Evolutionary conservation across 2,329 filamentous ascomycete genomes (phyloP).

Genomic region (Emmonsiellopsis sp.): DNA sequence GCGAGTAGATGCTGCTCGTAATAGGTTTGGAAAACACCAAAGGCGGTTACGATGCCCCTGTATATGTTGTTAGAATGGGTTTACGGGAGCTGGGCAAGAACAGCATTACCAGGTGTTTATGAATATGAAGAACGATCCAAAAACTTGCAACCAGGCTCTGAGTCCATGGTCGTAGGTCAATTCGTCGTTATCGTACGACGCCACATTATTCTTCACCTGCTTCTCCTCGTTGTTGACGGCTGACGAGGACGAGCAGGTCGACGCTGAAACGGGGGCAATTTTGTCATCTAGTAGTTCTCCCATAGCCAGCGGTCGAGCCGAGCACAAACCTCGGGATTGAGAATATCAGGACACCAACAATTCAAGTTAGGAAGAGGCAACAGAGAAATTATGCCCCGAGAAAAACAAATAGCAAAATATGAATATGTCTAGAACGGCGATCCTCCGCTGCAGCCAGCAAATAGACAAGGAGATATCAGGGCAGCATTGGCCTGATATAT

Average conservation of each 20-base stretch:
- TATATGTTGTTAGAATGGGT: not conserved
- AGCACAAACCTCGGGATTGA: not conserved
- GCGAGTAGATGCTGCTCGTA: conserved; percentile 38
- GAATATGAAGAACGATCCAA: conserved; percentile 37
- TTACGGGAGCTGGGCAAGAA: conserved; percentile 1
- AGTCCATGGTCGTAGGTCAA: conserved; percentile 13
- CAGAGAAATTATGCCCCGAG: not conserved
- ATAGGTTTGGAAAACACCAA: conserved; percentile 46
- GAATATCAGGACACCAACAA: not conserved
- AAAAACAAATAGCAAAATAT: not conserved
- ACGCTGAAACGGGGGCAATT: not conserved
- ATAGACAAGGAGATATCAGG: too few relatives aligned
- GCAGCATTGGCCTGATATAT: too few relatives aligned
- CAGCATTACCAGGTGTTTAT: conserved; percentile 39
- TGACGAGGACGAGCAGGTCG: conserved; percentile 1
- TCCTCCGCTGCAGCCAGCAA: too few relatives aligned
- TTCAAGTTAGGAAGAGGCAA: not conserved
- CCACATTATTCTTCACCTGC: not conserved
- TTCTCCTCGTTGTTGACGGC: conserved; percentile 1
- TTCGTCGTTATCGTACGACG: conserved; percentile 8
- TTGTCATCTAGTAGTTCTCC: not conserved
- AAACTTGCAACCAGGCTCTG: conserved; percentile 36
- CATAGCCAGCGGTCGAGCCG: not conserved
- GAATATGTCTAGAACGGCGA: not conserved
- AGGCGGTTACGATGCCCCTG: conserved; percentile 44